Base-by-base conservation (phyloP, 495 filamentous ascomycete species). In the Pseudomonodictys pantanalensis region DNA sequence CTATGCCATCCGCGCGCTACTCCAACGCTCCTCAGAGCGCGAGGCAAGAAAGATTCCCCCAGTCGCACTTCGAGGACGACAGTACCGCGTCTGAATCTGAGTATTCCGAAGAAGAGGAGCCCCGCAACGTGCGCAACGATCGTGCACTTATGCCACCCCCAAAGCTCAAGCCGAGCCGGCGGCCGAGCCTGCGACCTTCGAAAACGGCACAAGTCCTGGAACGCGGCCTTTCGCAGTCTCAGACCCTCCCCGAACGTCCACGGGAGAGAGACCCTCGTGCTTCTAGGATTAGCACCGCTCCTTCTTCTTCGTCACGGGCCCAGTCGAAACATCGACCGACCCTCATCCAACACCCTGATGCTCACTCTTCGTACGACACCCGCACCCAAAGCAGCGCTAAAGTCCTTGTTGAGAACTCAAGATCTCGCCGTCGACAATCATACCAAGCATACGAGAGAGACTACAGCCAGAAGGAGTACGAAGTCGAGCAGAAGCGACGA, bases 1-100 rank as follows among this genome's bases (percentile, higher is more conserved):
- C 18, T 9, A 39, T 39, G 35, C 48, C 47, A 0, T 61, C 52
- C 33, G 59, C 53, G 20, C 64, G 49, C 2, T 54, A 48, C 44
- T 33, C 22, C 10, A 8, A 20, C 9, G 3, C 44, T 38, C 47
- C 60, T 9, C 44, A 28, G 22, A 62, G 43, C 41, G 53, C 58
- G 18, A 32, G 54, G 15, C 23, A 45, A 3, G 38, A 50, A 15
- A 12, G 48, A 4, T 22, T 44, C 15, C 24, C 44, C 2, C 48
- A 23, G 6, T 32, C 63, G 1, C n/a, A 25, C 23, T 56, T 58
- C 44, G 64, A 59, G 3, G 43, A 26, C 20, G 58, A 52, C 22
- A 56, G 49, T 52, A n/a, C n/a, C n/a, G n/a, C n/a, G n/a, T 66
- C 57, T 41, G 59, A 67, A 8, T 50, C 46, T 10, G 51, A 46